Conservation (phyloP, 2,329 filamentous ascomycete genomes). For the Cytospora schulzeri region DNA sequence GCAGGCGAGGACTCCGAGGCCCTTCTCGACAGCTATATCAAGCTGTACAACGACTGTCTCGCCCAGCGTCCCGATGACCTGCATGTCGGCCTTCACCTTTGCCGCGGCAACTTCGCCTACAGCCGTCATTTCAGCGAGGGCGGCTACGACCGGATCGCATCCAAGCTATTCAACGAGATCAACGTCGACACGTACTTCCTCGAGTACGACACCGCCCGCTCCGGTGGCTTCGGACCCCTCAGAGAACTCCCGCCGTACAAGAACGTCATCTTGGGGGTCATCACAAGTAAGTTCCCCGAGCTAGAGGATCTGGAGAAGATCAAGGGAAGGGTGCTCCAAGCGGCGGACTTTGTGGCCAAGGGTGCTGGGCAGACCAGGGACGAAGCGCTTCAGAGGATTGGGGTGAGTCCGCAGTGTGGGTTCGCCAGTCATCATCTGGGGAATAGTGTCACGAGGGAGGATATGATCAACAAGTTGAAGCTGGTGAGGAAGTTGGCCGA, state of each 20-base stretch:
- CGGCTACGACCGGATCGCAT: constrained; percentile 64
- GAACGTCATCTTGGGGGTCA: constrained; percentile 63
- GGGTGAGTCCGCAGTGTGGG: constrained; percentile 70
- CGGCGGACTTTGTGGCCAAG: constrained; percentile 66
- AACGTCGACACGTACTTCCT: constrained; percentile 52
- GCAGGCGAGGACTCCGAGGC: constrained; percentile 63
- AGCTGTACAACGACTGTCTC: constrained; percentile 73
- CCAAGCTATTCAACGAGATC: constrained; percentile 60
- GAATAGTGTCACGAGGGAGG: constrained; percentile 65
- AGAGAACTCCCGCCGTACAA: constrained; percentile 60
- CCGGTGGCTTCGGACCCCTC: constrained; percentile 64
- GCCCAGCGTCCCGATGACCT: constrained; percentile 62
- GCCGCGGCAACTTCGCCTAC: constrained; percentile 62
- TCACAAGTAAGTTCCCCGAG: constrained; percentile 62
- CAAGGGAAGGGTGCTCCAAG: constrained; percentile 55
- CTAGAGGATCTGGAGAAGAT: constrained; percentile 59
- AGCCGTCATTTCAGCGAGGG: constrained; percentile 66
- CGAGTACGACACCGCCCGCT: constrained; percentile 57
- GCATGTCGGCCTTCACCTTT: constrained; percentile 72
- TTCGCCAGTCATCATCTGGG: constrained; percentile 71
- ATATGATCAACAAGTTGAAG: constrained; percentile 71
- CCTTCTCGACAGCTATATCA: constrained; percentile 70
- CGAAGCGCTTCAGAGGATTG: constrained; percentile 65
- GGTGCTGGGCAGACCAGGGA: constrained; percentile 64
- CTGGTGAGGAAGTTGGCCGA: constrained; percentile 68